Percentiles rank a stretch among this genome's conserved stretches.
Conservation (phyloP, 169 alveolate genomes). For the Amoebophrya sp. region DNA sequence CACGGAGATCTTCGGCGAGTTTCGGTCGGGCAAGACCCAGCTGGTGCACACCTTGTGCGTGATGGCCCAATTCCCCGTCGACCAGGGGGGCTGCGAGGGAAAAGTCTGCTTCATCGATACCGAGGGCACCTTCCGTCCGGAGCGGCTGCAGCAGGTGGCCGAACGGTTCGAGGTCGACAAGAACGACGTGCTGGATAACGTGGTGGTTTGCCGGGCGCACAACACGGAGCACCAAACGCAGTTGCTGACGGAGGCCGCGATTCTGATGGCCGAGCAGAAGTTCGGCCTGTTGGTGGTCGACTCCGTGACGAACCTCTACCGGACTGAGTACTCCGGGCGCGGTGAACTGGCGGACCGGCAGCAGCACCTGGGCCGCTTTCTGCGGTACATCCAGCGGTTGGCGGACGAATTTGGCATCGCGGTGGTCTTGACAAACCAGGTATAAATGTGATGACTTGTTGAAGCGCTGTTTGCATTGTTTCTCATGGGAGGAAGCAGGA, state of each 20-base stretch:
- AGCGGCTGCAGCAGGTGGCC: slow-evolving; percentile 92
- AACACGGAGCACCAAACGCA: slow-evolving; percentile 93
- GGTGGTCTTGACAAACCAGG: slow-evolving; percentile 83
- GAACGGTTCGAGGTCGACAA: slow-evolving; percentile 87
- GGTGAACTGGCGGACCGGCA: slow-evolving; percentile 98
- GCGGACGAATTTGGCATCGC: slow-evolving; percentile 77
- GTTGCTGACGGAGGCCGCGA: slow-evolving; percentile 89
- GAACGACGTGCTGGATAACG: slow-evolving; percentile 90
- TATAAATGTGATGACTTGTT: too few relatives aligned
- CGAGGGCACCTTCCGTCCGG: slow-evolving; percentile 99
- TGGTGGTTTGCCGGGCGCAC: slow-evolving; percentile 95
- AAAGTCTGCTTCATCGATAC: slow-evolving; percentile 97
- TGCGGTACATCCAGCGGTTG: slow-evolving; percentile 88
- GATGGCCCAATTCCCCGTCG: slow-evolving; percentile 85
- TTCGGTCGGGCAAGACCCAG: slow-evolving; percentile 94
- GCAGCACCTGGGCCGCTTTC: slow-evolving; percentile 88
- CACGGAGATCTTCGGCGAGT: slow-evolving; percentile 98
- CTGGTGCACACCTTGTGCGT: slow-evolving; percentile 90
- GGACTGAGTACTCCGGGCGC: slow-evolving; percentile 96
- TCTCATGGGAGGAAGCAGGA: too few relatives aligned
- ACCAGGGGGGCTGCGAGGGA: slow-evolving; percentile 92
- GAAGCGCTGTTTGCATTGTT: too few relatives aligned
- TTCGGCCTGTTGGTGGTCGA: slow-evolving; percentile 95
- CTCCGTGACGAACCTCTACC: slow-evolving; percentile 88
- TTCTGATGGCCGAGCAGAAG: slow-evolving; percentile 90